Base-by-base conservation (phyloP, 1,284 basidiomycete species). In the Mrakiaceae sp. region DNA sequence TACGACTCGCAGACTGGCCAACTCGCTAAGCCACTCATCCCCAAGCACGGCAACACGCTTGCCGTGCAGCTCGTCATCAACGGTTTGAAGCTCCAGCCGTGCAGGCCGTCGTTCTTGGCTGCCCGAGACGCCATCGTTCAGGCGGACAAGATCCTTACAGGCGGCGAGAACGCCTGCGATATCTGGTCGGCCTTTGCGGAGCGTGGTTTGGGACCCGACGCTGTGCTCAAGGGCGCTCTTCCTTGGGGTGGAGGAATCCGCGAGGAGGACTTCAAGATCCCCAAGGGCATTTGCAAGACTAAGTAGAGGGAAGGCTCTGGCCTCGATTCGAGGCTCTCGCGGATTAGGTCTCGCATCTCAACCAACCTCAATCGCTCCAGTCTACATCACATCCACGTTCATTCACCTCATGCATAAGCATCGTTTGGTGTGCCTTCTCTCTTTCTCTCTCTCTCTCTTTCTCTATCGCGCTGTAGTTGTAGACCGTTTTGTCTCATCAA, bases 21-120 rank as follows among this genome's bases (percentile, higher is more conserved):
- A 70, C 72, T 68, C 62, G 65, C 73, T 50, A 80, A 81, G 72
- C 82, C 87, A 40, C 80, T 88, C 52, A 80, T 98, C 8, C 93
- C 94, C 66, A 88, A 86, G 75, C 88, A 95, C 74, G 94, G 94
- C 43, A 98, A 98, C 80, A 86, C 93, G 44, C 81, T 97, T 62
- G 78, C 83, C 58, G 76, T 90, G 43, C 92, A 96, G 83, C 84
- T 97, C 57, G 86, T 97, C 58, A 70, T 97, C 55, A 86, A 87
- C 72, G 92, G 82, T 8, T 93, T 98, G 90, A 98, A 97, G 82
- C 79, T 95, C 57, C 93, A 97, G 76, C 86, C 87, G 5, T 98
- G 94, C 78, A 82, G 87, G 62, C 94, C 93, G 4, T 82, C 82
- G 64, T 96, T 97, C 87, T 88, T 94, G 72, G 85, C 92, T 69